These are phyloP conservation scores for Vigna nakashimae DNA, from an alignment of 306 rosid genomes.

Conservation along the genomic window DNA sequence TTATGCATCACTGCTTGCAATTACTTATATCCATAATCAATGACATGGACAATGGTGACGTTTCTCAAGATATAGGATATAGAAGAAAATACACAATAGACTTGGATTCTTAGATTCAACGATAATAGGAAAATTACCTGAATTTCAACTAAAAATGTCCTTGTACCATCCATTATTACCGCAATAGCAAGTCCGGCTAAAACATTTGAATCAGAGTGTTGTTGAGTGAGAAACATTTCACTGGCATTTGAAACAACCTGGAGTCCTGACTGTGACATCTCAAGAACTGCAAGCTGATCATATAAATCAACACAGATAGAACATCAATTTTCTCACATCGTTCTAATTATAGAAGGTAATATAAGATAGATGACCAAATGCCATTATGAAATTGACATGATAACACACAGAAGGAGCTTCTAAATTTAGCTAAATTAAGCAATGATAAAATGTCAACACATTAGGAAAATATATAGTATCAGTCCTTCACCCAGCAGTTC, in stretches of 20 bases:
- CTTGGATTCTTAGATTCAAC: not conserved
- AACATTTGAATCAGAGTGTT: conserved; percentile 66
- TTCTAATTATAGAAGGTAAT: conserved; percentile 16
- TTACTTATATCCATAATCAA: conserved; percentile 30
- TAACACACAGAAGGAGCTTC: conserved; percentile 14
- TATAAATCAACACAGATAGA: conserved; percentile 39
- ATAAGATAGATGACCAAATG: conserved; percentile 12
- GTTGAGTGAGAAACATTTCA: conserved; percentile 81
- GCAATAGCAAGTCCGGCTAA: conserved; percentile 88
- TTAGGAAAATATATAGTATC: conserved; percentile 23
- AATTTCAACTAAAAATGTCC: conserved; percentile 85
- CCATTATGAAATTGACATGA: conserved; percentile 24
- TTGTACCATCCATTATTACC: conserved; percentile 91
- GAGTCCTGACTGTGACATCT: conserved; percentile 82
- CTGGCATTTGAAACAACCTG: conserved; percentile 77
- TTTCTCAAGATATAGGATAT: conserved; percentile 12
- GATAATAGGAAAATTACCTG: conserved; percentile 63
- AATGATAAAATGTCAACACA: not conserved
- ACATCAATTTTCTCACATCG: conserved; percentile 26
- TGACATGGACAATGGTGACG: conserved; percentile 18
- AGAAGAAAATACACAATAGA: conserved; percentile 14
- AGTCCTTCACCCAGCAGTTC: conserved; percentile 19
- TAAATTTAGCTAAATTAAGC: not conserved
- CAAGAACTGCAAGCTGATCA: conserved; percentile 92
- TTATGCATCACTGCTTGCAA: conserved; percentile 21